phyloP scores from a whole-genome alignment of 768 basidiomycete genomes.

The Leccinum disarticulatum region DNA sequence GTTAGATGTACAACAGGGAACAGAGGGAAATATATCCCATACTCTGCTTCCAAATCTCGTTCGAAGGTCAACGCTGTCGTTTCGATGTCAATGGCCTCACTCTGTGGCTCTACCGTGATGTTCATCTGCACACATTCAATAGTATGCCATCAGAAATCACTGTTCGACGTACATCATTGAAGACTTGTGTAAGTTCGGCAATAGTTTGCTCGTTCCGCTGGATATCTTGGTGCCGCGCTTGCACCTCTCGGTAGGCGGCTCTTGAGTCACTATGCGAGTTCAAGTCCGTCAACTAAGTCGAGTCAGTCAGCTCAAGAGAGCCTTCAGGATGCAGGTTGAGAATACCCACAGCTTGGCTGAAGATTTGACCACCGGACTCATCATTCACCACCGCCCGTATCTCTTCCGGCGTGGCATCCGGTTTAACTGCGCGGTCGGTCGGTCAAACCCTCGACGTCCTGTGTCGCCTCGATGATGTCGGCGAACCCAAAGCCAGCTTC shows the following conservation, averaged over 20 bases:
- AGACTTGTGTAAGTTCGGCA: constrained; percentile 91
- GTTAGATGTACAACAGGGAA: not conserved
- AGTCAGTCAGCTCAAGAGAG: constrained; percentile 2
- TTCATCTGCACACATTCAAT: constrained; percentile 65
- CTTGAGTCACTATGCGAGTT: constrained; percentile 88
- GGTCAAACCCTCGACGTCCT: constrained; percentile 87
- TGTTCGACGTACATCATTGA: constrained; percentile 74
- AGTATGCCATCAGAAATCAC: not conserved
- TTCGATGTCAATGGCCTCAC: constrained; percentile 79
- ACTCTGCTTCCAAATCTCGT: constrained; percentile 87
- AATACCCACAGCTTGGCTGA: constrained; percentile 73
- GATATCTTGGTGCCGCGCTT: constrained; percentile 94
- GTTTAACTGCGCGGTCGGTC: constrained; percentile 95
- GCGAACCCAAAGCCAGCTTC: constrained; percentile 75
- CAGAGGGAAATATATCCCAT: constrained; percentile 24
- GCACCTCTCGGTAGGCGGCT: constrained; percentile 91
- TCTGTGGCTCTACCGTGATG: constrained; percentile 91
- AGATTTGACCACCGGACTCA: constrained; percentile 75
- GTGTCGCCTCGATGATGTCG: constrained; percentile 92
- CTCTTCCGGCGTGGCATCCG: constrained; percentile 89
- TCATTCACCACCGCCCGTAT: constrained; percentile 73
- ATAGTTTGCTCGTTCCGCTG: constrained; percentile 93
- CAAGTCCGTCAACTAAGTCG: constrained; percentile 73
- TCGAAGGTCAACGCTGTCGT: constrained; percentile 70
- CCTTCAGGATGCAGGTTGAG: not conserved